phyloP scores from a whole-genome alignment of 2,329 filamentous ascomycete species.

The Akanthomyces dipterigenus region DNA sequence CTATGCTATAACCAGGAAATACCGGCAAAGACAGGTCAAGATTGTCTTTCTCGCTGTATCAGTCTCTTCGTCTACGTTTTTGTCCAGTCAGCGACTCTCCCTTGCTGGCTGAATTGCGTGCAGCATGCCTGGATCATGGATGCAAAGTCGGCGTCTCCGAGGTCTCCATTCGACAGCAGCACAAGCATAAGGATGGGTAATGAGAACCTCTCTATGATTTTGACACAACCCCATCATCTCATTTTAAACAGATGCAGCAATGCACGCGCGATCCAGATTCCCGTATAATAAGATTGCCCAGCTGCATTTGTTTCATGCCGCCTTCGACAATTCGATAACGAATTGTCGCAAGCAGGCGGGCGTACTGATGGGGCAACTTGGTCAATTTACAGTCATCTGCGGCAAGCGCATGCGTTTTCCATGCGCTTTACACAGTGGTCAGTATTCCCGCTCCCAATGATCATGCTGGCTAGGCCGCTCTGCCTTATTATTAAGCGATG shows the following conservation, averaged over 20 bases:
- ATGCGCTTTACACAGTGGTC: too few relatives aligned
- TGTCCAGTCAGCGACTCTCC: not conserved
- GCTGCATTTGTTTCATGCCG: not conserved
- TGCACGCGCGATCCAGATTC: not conserved
- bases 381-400: too few relatives aligned
- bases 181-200: too few relatives aligned
- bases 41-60: not conserved
- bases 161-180: too few relatives aligned
- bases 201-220: too few relatives aligned
- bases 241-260: not conserved
- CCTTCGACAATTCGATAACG: not conserved
- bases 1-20: not conserved
- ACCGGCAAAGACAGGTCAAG: not conserved
- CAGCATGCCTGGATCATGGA: not conserved
- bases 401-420: too few relatives aligned
- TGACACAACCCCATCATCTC: not conserved
- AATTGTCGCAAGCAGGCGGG: not conserved
- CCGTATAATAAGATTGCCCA: not conserved
- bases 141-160: not conserved
- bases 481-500: too few relatives aligned
- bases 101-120: not conserved
- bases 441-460: too few relatives aligned
- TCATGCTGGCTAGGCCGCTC: too few relatives aligned
- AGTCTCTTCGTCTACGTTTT: not conserved
- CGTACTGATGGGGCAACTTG: too few relatives aligned